A percentile compares a stretch with the other conserved stretches of the same genome.
These are phyloP conservation scores for Uromyces viciae-fabae DNA, from an alignment of 1,284 basidiomycete species.

Conservation along the genomic window DNA sequence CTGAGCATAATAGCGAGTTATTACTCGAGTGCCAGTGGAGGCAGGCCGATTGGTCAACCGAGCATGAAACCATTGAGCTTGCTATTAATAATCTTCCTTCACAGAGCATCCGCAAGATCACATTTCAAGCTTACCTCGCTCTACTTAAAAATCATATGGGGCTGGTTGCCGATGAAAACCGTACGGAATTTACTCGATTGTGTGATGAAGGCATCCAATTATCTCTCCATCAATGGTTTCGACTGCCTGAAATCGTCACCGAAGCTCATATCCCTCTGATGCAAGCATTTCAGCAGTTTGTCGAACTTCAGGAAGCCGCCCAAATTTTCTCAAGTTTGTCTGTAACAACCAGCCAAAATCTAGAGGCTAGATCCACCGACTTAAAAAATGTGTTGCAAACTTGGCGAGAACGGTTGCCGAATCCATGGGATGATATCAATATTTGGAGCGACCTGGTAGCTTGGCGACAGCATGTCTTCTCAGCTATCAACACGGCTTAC, in stretches of 20 bases:
- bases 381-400: slow-evolving; percentile 92
- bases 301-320: slow-evolving; percentile 93
- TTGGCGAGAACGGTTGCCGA: slow-evolving; percentile 95
- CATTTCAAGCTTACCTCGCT: slow-evolving; percentile 92
- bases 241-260: slow-evolving; percentile 78
- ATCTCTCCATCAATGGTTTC: slow-evolving; percentile 91
- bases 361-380: slow-evolving; percentile 91
- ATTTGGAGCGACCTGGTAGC: slow-evolving; percentile 98
- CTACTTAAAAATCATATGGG: slow-evolving; percentile 62
- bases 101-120: slow-evolving; percentile 86
- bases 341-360: slow-evolving; percentile 78
- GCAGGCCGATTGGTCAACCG: slow-evolving; percentile 79
- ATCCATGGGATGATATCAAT: slow-evolving; percentile 94
- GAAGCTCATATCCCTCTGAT: slow-evolving; percentile 88
- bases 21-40: slow-evolving; percentile 95
- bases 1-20: slow-evolving; percentile 86
- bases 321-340: slow-evolving; percentile 82
- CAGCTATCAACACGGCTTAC: slow-evolving; percentile 95
- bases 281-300: slow-evolving; percentile 98
- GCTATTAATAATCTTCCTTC: slow-evolving; percentile 71
- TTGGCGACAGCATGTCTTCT: slow-evolving; percentile 85
- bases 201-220: slow-evolving; percentile 97
- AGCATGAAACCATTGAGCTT: slow-evolving; percentile 75
- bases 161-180: slow-evolving; percentile 41
- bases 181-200: slow-evolving; percentile 70